Base-by-base conservation (phyloP, 495 filamentous ascomycete species). In the Xylaria longipes region DNA sequence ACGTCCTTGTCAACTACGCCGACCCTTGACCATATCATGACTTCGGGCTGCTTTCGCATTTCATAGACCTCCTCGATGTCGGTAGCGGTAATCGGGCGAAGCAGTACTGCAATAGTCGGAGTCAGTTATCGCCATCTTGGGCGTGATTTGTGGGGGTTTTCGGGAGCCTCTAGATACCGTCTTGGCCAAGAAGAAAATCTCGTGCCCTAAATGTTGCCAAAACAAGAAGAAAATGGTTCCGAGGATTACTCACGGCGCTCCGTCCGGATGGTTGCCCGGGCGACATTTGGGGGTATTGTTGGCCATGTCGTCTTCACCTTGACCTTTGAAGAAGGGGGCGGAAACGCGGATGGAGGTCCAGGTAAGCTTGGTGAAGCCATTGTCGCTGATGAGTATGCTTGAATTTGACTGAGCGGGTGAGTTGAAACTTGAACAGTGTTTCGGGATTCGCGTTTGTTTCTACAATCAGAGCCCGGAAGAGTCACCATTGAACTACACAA, bases 31-130 rank as follows among this genome's bases (percentile, higher is more conserved):
- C 79, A 86, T 27, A 62, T 70, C 86, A 88, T 87, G 46, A 87
- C 84, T 74, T 87, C 85, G 5, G 82, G 80, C 74, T 88, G 83
- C 29, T 74, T 82, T 25, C 85, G 85, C 6, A 88, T 67, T 15
- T 57, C 61, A 58, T 83, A 76, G 27, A 86, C 41, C 8, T 64
- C 81, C 3, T 78, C 71, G 6, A 83, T 60, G 68, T 88, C 84
- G n/a, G 77, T 73, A n/a, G 76, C 31, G 22, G 48, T 48, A 20
- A 80, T 74, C 1, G 82, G 76, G 3, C 86, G 84, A 37, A 87
- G 64, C 63, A 85, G 68, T 11, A 88, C n/a, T n/a, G n/a, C n/a
- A n/a, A n/a, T n/a, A n/a, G n/a, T n/a, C n/a, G n/a, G n/a, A n/a
- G n/a, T n/a, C n/a, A n/a, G n/a, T n/a, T n/a, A n/a, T n/a, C n/a